Percentiles rank a stretch among this genome's conserved stretches.
Evolutionary conservation across 1,284 basidiomycete genomes (phyloP).

Genomic region (Vanrija sp.): DNA sequence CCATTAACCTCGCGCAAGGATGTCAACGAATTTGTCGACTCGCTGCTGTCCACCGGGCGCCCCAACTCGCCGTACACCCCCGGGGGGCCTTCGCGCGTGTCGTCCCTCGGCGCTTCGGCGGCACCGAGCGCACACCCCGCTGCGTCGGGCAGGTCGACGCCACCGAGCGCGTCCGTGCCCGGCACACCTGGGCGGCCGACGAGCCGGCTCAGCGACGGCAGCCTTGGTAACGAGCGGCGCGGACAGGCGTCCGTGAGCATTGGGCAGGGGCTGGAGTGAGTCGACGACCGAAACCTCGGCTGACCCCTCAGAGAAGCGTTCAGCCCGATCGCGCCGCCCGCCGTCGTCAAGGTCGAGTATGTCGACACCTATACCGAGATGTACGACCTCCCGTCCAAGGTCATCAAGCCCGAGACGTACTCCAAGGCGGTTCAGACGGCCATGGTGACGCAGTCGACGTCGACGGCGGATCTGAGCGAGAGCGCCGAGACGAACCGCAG

Average conservation of each 20-base stretch:
- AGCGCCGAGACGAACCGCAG: slow-evolving; percentile 51
- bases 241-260: not conserved
- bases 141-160: slow-evolving; percentile 1
- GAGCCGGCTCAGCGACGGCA: slow-evolving; percentile 44
- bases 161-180: slow-evolving; percentile 57
- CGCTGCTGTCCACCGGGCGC: slow-evolving; percentile 53
- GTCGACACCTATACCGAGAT: slow-evolving; percentile 82
- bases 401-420: slow-evolving; percentile 56
- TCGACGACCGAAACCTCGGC: not conserved
- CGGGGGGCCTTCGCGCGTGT: not conserved
- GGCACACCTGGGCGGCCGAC: slow-evolving; percentile 59
- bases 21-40: slow-evolving; percentile 64
- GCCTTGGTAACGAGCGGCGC: slow-evolving; percentile 13
- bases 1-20: slow-evolving; percentile 50
- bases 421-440: slow-evolving; percentile 91
- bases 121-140: not conserved
- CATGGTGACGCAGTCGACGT: slow-evolving; percentile 25
- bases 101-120: not conserved
- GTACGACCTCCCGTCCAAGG: slow-evolving; percentile 83
- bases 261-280: not conserved
- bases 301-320: slow-evolving; percentile 50
- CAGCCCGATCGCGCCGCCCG: slow-evolving; percentile 35
- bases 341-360: slow-evolving; percentile 58
- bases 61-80: slow-evolving; percentile 8
- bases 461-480: slow-evolving; percentile 29